phyloP scores from a whole-genome alignment of 768 basidiomycete species.

The Lyophyllum decastes region DNA sequence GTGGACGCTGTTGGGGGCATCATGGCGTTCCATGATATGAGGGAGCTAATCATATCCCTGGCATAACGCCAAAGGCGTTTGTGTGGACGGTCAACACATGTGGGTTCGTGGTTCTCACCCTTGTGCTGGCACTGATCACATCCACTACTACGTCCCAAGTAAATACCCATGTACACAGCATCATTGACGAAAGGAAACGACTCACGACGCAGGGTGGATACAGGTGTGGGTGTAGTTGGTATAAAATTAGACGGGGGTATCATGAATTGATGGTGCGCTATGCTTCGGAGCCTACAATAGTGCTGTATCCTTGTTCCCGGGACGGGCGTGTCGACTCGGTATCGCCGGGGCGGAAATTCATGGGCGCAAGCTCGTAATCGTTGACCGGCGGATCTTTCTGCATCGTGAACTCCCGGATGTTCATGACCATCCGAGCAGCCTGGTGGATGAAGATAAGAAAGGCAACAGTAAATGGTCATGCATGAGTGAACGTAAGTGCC shows the following conservation, averaged over 20 bases:
- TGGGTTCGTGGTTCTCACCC: no score
- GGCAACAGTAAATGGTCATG: background rate
- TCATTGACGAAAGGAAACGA: no score
- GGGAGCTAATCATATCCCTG: no score
- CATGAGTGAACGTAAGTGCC: background rate
- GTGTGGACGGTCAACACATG: no score
- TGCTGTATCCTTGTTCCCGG: background rate
- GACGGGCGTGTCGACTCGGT: no score
- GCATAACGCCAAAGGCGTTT: no score
- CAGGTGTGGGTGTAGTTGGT: background rate
- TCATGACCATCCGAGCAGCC: constrained; percentile 28
- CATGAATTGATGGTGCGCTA: background rate
- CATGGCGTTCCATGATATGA: no score
- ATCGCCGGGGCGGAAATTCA: background rate
- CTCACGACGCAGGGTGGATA: background rate
- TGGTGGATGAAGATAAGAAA: background rate
- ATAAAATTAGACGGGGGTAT: background rate
- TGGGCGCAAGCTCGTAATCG: background rate
- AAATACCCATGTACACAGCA: no score
- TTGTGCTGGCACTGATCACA: no score
- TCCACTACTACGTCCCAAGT: no score
- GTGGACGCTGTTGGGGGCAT: no score
- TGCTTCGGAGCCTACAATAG: background rate
- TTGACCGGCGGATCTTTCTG: background rate
- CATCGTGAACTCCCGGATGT: constrained; percentile 21